Conservation (phyloP, 495 filamentous ascomycete species). For the Niebla homalea region DNA sequence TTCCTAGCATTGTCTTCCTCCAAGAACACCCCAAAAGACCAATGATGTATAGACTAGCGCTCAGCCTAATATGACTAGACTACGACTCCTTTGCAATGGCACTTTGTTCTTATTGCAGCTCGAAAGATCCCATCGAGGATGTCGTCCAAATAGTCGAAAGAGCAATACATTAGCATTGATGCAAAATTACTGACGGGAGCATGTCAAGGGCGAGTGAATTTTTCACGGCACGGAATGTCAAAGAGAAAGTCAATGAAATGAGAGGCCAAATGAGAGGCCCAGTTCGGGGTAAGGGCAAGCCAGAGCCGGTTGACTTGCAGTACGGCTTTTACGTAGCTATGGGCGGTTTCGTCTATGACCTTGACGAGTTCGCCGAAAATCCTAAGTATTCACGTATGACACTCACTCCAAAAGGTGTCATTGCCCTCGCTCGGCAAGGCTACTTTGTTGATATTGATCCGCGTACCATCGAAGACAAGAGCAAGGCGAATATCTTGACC, state of each 20-base stretch:
- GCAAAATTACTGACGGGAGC: no score
- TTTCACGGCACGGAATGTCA: neutral
- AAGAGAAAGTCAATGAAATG: neutral
- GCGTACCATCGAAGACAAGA: constrained; percentile 17
- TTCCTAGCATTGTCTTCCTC: no score
- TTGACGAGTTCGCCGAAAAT: neutral
- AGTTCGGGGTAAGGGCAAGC: neutral
- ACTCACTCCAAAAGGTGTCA: constrained; percentile 13
- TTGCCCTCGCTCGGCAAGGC: constrained; percentile 6
- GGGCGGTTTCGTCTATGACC: constrained; percentile 25
- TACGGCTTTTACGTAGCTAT: constrained; percentile 27
- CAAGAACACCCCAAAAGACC: no score
- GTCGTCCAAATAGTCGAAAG: no score
- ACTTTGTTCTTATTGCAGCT: no score
- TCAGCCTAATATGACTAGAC: no score
- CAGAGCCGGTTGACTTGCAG: neutral
- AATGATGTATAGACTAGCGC: no score
- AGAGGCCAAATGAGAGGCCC: neutral
- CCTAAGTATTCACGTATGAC: neutral
- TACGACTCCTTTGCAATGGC: no score
- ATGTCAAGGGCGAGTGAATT: neutral
- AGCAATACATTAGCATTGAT: no score
- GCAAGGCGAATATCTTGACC: constrained; percentile 22
- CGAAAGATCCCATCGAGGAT: no score
- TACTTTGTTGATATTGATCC: neutral